A percentile compares a stretch with the other conserved stretches of the same genome.
phyloP scores from a whole-genome alignment of 805 yeast species.

The Metschnikowia peoriensis region DNA sequence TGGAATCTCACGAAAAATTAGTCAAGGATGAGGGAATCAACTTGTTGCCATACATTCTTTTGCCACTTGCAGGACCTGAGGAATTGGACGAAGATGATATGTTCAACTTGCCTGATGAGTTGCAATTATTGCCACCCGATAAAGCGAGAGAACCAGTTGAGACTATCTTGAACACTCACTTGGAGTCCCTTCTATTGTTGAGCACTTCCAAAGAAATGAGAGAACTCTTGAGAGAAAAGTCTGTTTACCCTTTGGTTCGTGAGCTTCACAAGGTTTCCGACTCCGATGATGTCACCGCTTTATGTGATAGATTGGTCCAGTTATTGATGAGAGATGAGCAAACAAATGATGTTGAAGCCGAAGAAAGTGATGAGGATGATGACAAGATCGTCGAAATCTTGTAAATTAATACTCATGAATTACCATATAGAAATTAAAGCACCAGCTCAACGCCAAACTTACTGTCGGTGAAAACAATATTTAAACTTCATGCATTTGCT shows the following conservation, averaged over 20 bases:
- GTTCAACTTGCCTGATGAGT: slow-evolving; percentile 83
- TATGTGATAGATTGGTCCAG: slow-evolving; percentile 84
- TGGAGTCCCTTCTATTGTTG: slow-evolving; percentile 76
- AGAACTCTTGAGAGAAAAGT: slow-evolving; percentile 72
- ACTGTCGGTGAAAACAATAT: too few species aligned
- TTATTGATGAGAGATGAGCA: slow-evolving; percentile 87
- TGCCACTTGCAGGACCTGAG: slow-evolving; percentile 79
- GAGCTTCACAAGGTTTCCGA: slow-evolving; percentile 70
- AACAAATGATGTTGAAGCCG: not conserved
- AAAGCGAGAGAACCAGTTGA: slow-evolving; percentile 72
- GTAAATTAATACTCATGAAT: slow-evolving; percentile 26
- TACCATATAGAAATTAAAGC: too few species aligned
- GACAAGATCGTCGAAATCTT: slow-evolving; percentile 54
- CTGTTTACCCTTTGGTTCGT: slow-evolving; percentile 82
- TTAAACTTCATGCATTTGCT: too few species aligned
- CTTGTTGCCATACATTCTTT: slow-evolving; percentile 73
- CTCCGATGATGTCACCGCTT: slow-evolving; percentile 50
- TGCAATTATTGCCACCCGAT: slow-evolving; percentile 74
- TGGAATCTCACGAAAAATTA: slow-evolving; percentile 60
- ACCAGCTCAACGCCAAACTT: too few species aligned
- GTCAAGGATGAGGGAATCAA: slow-evolving; percentile 64
- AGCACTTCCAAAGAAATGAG: slow-evolving; percentile 75
- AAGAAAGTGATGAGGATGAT: slow-evolving; percentile 47
- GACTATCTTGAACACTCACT: slow-evolving; percentile 64
- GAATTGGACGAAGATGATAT: slow-evolving; percentile 79